phyloP scores from a whole-genome alignment of 345 rosid genomes.

The Syzygium grande region DNA sequence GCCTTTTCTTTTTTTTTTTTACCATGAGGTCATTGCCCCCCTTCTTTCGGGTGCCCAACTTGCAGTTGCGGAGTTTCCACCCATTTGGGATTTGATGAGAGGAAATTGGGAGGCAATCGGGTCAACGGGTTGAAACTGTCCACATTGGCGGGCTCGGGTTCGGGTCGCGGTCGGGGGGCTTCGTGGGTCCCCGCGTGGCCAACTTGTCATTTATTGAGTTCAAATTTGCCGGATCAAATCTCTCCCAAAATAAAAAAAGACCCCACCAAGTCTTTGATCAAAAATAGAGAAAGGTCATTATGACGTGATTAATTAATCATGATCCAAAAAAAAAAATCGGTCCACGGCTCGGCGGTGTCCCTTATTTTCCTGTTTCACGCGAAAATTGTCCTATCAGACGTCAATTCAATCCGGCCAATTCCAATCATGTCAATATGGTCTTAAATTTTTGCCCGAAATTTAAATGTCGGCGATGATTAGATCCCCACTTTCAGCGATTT shows the following conservation, averaged over 20 bases:
- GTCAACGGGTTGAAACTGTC: background rate
- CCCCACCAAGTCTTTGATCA: background rate
- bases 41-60: background rate
- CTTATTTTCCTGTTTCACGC: accelerated
- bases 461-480: accelerated
- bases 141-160: background rate
- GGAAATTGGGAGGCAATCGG: background rate
- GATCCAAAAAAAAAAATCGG: background rate
- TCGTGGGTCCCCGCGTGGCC: background rate
- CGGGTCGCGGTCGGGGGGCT: background rate
- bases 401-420: accelerated
- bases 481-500: accelerated
- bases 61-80: background rate
- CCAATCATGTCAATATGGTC: accelerated
- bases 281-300: background rate
- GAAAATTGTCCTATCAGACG: background rate
- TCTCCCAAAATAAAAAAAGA: background rate
- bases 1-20: background rate
- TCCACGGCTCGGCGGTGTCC: background rate
- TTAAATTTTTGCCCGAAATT: no score
- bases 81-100: background rate
- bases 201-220: background rate
- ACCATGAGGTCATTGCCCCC: background rate
- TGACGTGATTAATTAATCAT: background rate
- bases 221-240: background rate